Evolutionary conservation across 1,284 basidiomycete species (phyloP).

Genomic region (Pholiota adiposa): DNA sequence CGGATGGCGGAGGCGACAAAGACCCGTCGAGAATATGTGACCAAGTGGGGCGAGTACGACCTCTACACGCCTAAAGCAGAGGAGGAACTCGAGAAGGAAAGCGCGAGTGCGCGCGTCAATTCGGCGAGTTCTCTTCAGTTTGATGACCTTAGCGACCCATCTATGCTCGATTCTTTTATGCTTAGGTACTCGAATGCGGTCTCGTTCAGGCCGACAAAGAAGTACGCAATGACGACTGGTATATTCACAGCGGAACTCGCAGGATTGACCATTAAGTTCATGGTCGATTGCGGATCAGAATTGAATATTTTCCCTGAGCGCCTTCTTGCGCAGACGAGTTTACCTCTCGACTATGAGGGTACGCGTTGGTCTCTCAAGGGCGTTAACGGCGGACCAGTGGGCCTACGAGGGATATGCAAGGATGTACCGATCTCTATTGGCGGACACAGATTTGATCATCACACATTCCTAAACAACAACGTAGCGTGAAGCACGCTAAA

Average conservation of each 20-base stretch:
- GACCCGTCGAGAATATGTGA: constrained; percentile 7
- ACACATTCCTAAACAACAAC: no score
- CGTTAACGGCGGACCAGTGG: constrained; percentile 26
- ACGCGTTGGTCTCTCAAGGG: constrained; percentile 31
- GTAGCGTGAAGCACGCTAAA: no score
- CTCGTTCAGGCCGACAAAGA: not conserved
- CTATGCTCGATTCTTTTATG: constrained; percentile 7
- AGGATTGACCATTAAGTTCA: constrained; percentile 7
- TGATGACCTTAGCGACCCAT: not conserved
- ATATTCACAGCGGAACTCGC: constrained; percentile 8
- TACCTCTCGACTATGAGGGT: constrained; percentile 30
- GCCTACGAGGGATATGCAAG: constrained; percentile 24
- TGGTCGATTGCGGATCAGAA: no score
- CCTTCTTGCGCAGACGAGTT: constrained; percentile 4
- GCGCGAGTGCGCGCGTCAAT: not conserved
- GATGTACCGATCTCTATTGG: constrained; percentile 26
- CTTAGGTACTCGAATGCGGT: constrained; percentile 2
- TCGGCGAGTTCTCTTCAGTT: constrained; percentile 1
- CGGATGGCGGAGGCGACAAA: constrained; percentile 1
- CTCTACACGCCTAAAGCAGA: constrained; percentile 5
- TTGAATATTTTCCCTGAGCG: constrained; percentile 21
- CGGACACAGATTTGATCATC: constrained; percentile 31
- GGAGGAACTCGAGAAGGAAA: not conserved
- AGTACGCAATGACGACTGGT: constrained; percentile 18
- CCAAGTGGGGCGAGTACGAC: constrained; percentile 9